Evolutionary conservation across 23 red algal species (phyloP), one percentile per base, ranked within the genome.

Genomic region (Agarophyton chilense): DNA sequence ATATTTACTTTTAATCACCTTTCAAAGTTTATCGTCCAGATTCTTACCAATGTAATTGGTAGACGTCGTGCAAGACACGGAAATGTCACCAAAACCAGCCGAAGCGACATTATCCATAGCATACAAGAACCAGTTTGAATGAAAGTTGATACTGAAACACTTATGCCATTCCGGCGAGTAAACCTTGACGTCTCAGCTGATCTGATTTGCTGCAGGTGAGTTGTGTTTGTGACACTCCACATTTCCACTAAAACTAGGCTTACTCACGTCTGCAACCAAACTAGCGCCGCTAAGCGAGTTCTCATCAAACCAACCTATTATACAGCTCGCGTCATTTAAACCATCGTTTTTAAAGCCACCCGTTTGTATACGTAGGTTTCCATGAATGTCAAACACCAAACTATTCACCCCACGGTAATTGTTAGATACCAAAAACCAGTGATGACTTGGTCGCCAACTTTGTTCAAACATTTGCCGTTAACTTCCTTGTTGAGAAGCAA

Each of bases 391-490:
- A 61, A 91, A 91, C 7, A 91, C 88, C 29, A 91, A 58, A 54
- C 91, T 81, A 66, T 94, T 94, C n/a, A 94, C 74, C 11, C 81
- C 82, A 43, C 87, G 91, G 60, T 94, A 81, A 58, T 94, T 81
- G 58, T 85, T 81, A 10, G 79, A 78, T 1, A 94, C 91, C 81
- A 81, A 44, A 94, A 71, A 0, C 91, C 91, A 41, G 80, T 68
- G 66, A 94, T 94, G 1, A 94, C 74, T 28, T 70, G 71, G 21
- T 94, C 41, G 21, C 78, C 81, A 28, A 83, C 91, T 29, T 43
- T 56, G 19, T 64, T 25, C 63, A 94, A 51, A 70, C 91, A 94
- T 43, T 68, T 71, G 35, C 70, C 61, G 25, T 85, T 39, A 7
- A 66, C 46, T 2, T 80, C 49, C 13, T 77, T 72, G 19, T 77